Evolutionary conservation across 345 rosid genomes (phyloP).

Genomic region (Iberis pinnata): DNA sequence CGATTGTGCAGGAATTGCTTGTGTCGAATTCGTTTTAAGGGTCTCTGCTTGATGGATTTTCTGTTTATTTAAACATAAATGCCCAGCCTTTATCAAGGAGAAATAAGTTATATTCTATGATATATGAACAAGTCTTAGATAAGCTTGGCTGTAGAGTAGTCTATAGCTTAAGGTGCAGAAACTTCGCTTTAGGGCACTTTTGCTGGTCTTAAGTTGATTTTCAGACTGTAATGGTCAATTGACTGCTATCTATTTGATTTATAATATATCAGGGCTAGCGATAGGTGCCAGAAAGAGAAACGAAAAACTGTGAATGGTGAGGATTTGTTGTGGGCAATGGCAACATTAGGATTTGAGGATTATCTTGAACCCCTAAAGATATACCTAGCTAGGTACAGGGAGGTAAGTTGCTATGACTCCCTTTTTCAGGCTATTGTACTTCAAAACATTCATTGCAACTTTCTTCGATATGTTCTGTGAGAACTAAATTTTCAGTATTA

Average conservation of each 20-base stretch:
- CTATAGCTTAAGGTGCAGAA: background rate
- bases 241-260: background rate
- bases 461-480: background rate
- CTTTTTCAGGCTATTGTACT: background rate
- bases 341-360: constrained; percentile 67
- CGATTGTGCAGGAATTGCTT: too few species aligned
- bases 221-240: background rate
- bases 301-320: constrained; percentile 74
- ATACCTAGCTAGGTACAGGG: constrained; percentile 58
- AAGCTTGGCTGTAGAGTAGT: background rate
- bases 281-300: constrained; percentile 68
- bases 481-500: constrained; percentile 3
- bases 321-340: constrained; percentile 80
- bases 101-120: background rate
- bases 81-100: background rate
- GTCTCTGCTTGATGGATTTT: background rate
- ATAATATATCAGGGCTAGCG: constrained; percentile 51
- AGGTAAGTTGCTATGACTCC: constrained; percentile 31
- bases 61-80: background rate
- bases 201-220: background rate
- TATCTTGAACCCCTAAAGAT: constrained; percentile 55
- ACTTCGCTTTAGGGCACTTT: background rate
- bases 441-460: background rate
- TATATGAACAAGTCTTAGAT: background rate
- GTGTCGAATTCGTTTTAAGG: too few species aligned